Conservation (phyloP, 768 basidiomycete genomes). For the Rhizopogon vinicolor region DNA sequence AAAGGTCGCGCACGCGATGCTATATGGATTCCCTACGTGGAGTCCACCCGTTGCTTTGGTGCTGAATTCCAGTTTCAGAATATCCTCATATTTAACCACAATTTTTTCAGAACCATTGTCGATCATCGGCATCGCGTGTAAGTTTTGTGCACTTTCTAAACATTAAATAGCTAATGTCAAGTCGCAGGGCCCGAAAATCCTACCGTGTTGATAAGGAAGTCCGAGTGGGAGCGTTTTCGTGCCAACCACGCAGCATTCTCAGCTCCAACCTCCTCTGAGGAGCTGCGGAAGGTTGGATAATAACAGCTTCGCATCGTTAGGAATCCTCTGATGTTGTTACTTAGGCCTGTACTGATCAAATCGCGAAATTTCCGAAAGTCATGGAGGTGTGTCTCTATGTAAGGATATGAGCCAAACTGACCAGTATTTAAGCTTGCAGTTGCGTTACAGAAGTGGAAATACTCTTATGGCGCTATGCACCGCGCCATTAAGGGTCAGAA, state of each 20-base stretch:
- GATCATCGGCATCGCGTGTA: conserved; percentile 3
- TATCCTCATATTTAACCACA: not conserved
- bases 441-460: conserved; percentile 23
- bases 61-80: not conserved
- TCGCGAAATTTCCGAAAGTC: conserved; percentile 4
- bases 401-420: not conserved
- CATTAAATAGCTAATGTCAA: not conserved
- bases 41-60: conserved; percentile 19
- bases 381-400: conserved; percentile 5
- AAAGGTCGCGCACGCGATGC: not conserved
- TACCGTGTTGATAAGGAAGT: conserved; percentile 11
- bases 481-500: conserved; percentile 6
- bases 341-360: conserved; percentile 4
- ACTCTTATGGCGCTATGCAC: conserved; percentile 7
- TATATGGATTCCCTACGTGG: conserved; percentile 18
- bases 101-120: not conserved
- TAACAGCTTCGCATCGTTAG: not conserved
- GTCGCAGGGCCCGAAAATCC: conserved; percentile 16
- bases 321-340: not conserved
- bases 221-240: conserved; percentile 10
- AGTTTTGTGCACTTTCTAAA: not conserved
- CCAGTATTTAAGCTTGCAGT: conserved; percentile 15
- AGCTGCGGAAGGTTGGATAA: not conserved
- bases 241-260: conserved; percentile 2
- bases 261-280: not conserved